phyloP scores from a whole-genome alignment of 108 stramenopile genomes.

The Skeletonema marinoi region DNA sequence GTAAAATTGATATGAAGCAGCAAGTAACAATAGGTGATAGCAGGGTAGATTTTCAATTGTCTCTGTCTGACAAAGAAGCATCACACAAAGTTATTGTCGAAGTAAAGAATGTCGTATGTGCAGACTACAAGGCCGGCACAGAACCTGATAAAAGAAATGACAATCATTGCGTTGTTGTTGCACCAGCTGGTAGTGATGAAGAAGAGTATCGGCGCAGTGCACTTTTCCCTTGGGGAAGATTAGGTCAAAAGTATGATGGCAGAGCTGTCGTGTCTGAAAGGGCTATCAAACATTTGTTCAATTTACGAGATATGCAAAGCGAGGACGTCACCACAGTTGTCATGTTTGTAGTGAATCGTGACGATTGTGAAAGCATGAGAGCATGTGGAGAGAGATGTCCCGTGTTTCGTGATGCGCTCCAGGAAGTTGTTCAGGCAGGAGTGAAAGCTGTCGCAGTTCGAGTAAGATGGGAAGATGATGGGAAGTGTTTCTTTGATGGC shows the following conservation, averaged over 20 bases:
- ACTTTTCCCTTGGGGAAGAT: conserved; percentile 41
- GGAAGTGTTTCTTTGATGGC: conserved; percentile 47
- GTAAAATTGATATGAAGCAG: conserved; percentile 20
- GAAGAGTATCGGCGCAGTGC: conserved; percentile 20
- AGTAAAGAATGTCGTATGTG: conserved; percentile 55
- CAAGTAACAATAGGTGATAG: conserved; percentile 45
- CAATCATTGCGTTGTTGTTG: conserved; percentile 50
- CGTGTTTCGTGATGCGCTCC: conserved; percentile 34
- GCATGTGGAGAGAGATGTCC: conserved; percentile 51
- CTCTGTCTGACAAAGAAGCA: neutral
- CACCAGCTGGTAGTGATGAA: conserved; percentile 2
- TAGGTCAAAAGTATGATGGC: conserved; percentile 45
- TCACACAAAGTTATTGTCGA: conserved; percentile 33
- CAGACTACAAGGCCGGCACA: conserved; percentile 31
- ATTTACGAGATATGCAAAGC: conserved; percentile 21
- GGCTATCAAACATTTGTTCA: conserved; percentile 49
- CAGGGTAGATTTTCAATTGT: conserved; percentile 45
- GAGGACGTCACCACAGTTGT: conserved; percentile 37
- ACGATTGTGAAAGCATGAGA: conserved; percentile 43
- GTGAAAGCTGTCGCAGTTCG: conserved; percentile 39
- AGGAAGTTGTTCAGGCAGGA: conserved; percentile 27
- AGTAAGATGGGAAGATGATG: conserved; percentile 50
- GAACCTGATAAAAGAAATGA: conserved; percentile 23
- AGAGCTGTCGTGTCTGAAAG: conserved; percentile 37
- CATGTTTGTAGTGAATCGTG: conserved; percentile 43